A percentile compares a stretch with the other conserved stretches of the same genome.
These are phyloP conservation scores for Suillus hirtellus DNA, from an alignment of 768 basidiomycete genomes.

Conservation along the genomic window DNA sequence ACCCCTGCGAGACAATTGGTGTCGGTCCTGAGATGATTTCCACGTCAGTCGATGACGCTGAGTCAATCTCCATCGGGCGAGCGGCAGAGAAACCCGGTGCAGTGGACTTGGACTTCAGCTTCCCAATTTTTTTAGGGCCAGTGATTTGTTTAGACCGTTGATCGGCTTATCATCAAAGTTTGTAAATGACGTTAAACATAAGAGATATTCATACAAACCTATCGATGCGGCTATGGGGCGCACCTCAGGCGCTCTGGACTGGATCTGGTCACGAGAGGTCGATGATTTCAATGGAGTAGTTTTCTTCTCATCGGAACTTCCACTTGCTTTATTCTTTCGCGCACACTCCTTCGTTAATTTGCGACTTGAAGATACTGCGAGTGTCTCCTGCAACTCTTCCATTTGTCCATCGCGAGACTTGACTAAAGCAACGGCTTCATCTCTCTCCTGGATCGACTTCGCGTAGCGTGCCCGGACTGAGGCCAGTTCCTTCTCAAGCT, in stretches of 20 bases:
- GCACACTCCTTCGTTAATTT: neutral
- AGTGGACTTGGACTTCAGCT: constrained; percentile 4
- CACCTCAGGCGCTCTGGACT: no score
- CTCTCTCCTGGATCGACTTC: neutral
- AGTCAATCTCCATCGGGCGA: constrained; percentile 1
- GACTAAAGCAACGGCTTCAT: constrained; percentile 6
- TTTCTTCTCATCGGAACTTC: neutral
- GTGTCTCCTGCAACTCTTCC: neutral
- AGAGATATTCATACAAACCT: constrained; percentile 1
- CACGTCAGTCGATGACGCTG: constrained; percentile 6
- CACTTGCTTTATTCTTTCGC: neutral
- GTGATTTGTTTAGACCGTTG: neutral
- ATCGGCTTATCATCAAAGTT: neutral
- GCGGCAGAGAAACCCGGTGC: neutral
- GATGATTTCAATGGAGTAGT: neutral
- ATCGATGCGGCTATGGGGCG: neutral
- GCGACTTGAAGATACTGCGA: neutral
- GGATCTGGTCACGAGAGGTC: neutral
- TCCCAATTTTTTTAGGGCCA: neutral
- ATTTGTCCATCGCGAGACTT: neutral
- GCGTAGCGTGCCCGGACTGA: neutral
- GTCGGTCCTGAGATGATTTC: constrained; percentile 4
- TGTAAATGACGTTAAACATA: no score
- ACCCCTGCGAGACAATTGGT: neutral
- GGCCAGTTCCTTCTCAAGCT: neutral